Conservation (phyloP, 2,329 filamentous ascomycete genomes). For the Taxawa tesnikishii region DNA sequence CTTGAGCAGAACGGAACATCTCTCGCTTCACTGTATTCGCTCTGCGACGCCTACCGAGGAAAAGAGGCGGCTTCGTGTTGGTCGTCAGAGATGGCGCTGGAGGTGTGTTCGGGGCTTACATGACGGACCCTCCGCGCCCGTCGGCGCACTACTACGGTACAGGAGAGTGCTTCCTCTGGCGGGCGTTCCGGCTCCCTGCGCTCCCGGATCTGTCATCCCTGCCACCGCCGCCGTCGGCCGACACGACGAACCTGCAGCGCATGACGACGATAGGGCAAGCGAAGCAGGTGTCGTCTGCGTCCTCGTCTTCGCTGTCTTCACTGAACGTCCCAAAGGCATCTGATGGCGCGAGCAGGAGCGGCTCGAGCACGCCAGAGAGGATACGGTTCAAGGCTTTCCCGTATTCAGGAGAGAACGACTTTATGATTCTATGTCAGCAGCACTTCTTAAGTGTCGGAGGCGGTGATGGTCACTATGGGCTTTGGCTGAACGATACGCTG, state of each 20-base stretch:
- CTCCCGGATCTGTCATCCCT: constrained; percentile 41
- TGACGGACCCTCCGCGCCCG: constrained; percentile 78
- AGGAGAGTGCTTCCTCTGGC: constrained; percentile 91
- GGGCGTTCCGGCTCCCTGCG: constrained; percentile 53
- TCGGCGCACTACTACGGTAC: constrained; percentile 83
- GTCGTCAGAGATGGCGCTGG: constrained; percentile 69
- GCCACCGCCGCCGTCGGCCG: constrained; percentile 57
- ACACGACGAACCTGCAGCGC: constrained; percentile 49
- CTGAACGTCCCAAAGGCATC: constrained; percentile 10
- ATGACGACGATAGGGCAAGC: constrained; percentile 44
- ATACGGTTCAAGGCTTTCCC: constrained; percentile 96
- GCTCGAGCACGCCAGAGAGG: constrained; percentile 51
- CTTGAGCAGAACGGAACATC: constrained; percentile 87
- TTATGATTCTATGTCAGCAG: constrained; percentile 85
- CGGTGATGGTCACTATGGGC: constrained; percentile 74
- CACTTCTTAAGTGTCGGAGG: constrained; percentile 79
- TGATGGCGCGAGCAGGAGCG: constrained; percentile 19
- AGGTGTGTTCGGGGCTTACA: constrained; percentile 83
- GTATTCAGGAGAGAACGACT: constrained; percentile 92
- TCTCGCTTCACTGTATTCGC: constrained; percentile 72
- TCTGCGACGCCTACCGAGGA: constrained; percentile 54
- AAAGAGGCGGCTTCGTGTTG: constrained; percentile 75
- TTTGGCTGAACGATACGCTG: constrained; percentile 84
- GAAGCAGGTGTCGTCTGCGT: constrained; percentile 12
- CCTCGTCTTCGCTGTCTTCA: constrained; percentile 14